These are phyloP conservation scores for Fraxinus pennsylvanica DNA, from an alignment of 257 asterid species.

Conservation along the genomic window DNA sequence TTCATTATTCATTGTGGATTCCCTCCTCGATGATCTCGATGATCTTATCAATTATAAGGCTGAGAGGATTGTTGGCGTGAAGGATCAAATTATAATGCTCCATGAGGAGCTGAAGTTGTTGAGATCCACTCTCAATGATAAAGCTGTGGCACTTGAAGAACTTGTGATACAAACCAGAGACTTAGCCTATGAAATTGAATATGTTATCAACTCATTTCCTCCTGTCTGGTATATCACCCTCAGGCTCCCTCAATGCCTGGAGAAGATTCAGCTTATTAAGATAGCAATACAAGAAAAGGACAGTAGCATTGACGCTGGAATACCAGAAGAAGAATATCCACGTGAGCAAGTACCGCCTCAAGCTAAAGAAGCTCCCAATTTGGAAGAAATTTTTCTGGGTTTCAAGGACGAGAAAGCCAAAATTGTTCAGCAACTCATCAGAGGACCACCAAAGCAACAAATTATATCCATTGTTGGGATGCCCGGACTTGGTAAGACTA, in stretches of 20 bases:
- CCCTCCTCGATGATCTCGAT: conserved; percentile 22
- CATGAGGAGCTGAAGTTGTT: conserved; percentile 12
- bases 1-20: conserved; percentile 12
- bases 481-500: conserved; percentile 43
- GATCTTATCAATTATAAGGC: conserved; percentile 12
- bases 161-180: conserved; percentile 8
- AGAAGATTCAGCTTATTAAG: conserved; percentile 7
- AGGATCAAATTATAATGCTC: not conserved
- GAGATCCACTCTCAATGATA: conserved; percentile 9
- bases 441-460: conserved; percentile 1
- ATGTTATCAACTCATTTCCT: conserved; percentile 18
- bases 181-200: conserved; percentile 28
- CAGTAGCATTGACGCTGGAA: not conserved
- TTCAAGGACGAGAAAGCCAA: conserved; percentile 4
- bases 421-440: not conserved
- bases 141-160: not conserved
- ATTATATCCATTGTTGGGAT: conserved; percentile 28
- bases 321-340: too few relatives aligned
- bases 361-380: not conserved
- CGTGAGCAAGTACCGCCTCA: too few relatives aligned
- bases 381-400: conserved; percentile 22
- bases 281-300: conserved; percentile 13
- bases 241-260: conserved; percentile 12
- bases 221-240: conserved; percentile 18
- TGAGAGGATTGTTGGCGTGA: conserved; percentile 8